Base-by-base conservation (phyloP, 768 basidiomycete species). In the Phanerochaete sordida region DNA sequence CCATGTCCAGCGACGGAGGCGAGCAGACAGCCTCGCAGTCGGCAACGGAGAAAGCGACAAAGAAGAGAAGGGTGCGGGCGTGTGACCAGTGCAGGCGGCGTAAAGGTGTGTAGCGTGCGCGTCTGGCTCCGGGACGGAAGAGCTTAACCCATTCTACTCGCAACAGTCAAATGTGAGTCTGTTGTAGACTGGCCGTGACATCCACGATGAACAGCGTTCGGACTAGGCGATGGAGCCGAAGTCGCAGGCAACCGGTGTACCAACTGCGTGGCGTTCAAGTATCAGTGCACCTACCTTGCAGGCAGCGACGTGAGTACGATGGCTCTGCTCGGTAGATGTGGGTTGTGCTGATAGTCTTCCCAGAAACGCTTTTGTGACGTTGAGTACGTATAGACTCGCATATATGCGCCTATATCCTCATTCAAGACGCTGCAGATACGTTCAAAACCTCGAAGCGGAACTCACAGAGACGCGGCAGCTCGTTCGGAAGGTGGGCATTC, bases 1-100 rank as follows among this genome's bases (percentile, higher is more conserved):
- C 4, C 19, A 43, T 43, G 39, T 43, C 39, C 8, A 43, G 19
- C 19, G 39, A 19, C 39, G 39, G 19, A 43, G 19, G 19, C 11
- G 39, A 9, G 5, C 39, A 12, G 19, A 4, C 39, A 4, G 19
- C 11, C 39, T 12, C 39, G 8, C 7, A 4, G 39, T 5, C 21
- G 5, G 23, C 9, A 23, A 62, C 67, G 13, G 53, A 54, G n/a
- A 65, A 68, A 49, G 75, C 73, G n/a, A 71, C 72, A 21, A 91
- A 91, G 77, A 90, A 88, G 69, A 74, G 88, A 33, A 79, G 84
- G 62, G 79, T 91, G 27, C 86, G 90, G 24, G 91, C 91, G 5
- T 93, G 91, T 68, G 91, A 93, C 67, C 81, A 86, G 0, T 93
- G 91, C 68, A 78, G 91, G 33, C 77, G 90, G 60, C 93, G 93